These are phyloP conservation scores for Fusarium xylarioides DNA, from an alignment of 2,329 filamentous ascomycete species.

Conservation along the genomic window DNA sequence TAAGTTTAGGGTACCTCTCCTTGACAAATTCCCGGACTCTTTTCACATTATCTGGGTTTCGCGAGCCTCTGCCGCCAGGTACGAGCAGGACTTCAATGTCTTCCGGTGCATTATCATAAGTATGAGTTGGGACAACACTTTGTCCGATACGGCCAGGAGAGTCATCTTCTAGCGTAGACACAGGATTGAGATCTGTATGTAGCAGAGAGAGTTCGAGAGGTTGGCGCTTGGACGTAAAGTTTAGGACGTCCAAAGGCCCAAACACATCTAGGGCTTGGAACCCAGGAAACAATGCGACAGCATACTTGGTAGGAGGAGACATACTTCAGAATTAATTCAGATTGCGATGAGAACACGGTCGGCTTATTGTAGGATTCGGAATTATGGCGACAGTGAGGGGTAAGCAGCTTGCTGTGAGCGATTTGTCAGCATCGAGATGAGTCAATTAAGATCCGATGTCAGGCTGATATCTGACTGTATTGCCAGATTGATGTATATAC, in stretches of 20 bases:
- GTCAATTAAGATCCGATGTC: neutral
- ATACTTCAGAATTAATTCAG: neutral
- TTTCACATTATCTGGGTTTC: constrained; percentile 34
- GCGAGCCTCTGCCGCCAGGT: constrained; percentile 50
- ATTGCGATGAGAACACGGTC: too few species aligned
- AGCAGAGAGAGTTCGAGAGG: constrained; percentile 43
- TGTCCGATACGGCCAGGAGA: constrained; percentile 41
- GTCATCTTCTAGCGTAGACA: constrained; percentile 36
- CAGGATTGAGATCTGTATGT: constrained; percentile 41
- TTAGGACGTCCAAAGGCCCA: constrained; percentile 50
- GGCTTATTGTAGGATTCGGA: neutral
- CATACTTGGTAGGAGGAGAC: constrained; percentile 33
- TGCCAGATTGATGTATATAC: neutral
- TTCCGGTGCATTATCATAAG: constrained; percentile 45
- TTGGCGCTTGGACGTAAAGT: constrained; percentile 39
- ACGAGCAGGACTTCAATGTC: constrained; percentile 52
- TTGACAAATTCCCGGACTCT: constrained; percentile 54
- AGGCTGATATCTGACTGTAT: neutral
- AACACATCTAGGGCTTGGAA: constrained; percentile 42
- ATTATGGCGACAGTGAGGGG: neutral
- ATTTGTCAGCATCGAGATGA: constrained; percentile 5
- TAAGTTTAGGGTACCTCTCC: constrained; percentile 52
- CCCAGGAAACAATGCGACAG: constrained; percentile 34
- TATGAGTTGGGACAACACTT: constrained; percentile 49
- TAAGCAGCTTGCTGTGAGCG: neutral